These are phyloP conservation scores for Furcasterigmium furcatum DNA, from an alignment of 2,329 filamentous ascomycete genomes.

Conservation along the genomic window DNA sequence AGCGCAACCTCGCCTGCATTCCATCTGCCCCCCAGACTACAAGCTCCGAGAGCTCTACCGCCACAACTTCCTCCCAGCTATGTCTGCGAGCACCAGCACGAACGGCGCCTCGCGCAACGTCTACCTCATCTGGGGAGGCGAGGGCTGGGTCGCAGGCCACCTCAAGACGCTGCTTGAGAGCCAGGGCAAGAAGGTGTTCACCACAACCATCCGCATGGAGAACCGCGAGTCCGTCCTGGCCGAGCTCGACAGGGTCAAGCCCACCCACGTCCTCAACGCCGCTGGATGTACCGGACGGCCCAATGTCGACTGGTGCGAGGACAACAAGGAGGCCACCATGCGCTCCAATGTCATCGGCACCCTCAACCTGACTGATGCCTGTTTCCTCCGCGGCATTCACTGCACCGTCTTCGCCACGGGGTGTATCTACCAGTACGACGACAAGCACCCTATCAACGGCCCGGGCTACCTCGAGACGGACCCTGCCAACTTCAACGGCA, in stretches of 20 bases:
- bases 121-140: constrained; percentile 63
- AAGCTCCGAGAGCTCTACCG: no score
- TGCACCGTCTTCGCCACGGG: constrained; percentile 65
- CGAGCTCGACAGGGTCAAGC: constrained; percentile 55
- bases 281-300: constrained; percentile 64
- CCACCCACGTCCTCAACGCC: constrained; percentile 64
- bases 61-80: no score
- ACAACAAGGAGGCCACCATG: constrained; percentile 65
- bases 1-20: no score
- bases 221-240: constrained; percentile 53
- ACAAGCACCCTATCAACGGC: constrained; percentile 56
- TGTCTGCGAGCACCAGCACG: constrained; percentile 5
- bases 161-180: constrained; percentile 54
- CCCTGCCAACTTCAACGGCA: constrained; percentile 61
- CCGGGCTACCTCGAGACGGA: constrained; percentile 60
- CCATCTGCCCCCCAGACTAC: no score
- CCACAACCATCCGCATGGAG: constrained; percentile 64
- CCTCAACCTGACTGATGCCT: constrained; percentile 60
- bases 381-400: constrained; percentile 56
- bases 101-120: constrained; percentile 28
- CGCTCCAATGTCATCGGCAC: constrained; percentile 66
- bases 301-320: constrained; percentile 71
- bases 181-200: constrained; percentile 58
- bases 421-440: constrained; percentile 65
- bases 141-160: constrained; percentile 61